A percentile compares a stretch with the other conserved stretches of the same genome.
These are phyloP conservation scores for Bertia moriformis DNA, from an alignment of 2,329 filamentous ascomycete species.

Conservation along the genomic window DNA sequence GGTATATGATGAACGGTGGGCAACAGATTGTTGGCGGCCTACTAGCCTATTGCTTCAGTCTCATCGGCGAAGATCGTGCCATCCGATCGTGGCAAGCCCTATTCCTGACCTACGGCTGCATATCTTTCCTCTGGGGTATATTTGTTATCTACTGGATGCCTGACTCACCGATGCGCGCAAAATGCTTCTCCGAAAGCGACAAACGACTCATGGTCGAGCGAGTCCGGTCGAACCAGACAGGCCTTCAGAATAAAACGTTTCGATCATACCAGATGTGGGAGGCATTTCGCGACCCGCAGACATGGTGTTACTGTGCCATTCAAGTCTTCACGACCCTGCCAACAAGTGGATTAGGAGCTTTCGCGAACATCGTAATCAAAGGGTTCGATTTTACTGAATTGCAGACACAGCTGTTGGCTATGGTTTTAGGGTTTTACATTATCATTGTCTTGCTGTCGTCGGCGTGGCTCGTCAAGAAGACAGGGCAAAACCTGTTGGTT, in stretches of 20 bases:
- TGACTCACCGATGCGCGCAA: conserved; percentile 58
- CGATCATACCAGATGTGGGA: conserved; percentile 29
- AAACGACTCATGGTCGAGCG: conserved; percentile 50
- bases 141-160: conserved; percentile 52
- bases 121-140: conserved; percentile 48
- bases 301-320: conserved; percentile 49
- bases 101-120: conserved; percentile 49
- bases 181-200: conserved; percentile 52
- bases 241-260: conserved; percentile 38
- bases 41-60: conserved; percentile 47
- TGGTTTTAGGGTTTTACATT: conserved; percentile 63
- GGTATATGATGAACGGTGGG: conserved; percentile 62
- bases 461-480: conserved; percentile 54
- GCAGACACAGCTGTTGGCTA: conserved; percentile 59
- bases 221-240: conserved; percentile 44
- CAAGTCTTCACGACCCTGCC: conserved; percentile 60
- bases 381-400: conserved; percentile 50
- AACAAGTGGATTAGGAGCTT: conserved; percentile 58
- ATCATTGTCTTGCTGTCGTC: conserved; percentile 55
- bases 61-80: conserved; percentile 30
- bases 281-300: conserved; percentile 49
- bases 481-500: conserved; percentile 50
- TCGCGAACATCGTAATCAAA: conserved; percentile 61
- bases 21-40: conserved; percentile 62
- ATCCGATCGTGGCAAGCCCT: conserved; percentile 56